These are phyloP conservation scores for Venturia asperata DNA, from an alignment of 2,329 filamentous ascomycete species.

Conservation along the genomic window DNA sequence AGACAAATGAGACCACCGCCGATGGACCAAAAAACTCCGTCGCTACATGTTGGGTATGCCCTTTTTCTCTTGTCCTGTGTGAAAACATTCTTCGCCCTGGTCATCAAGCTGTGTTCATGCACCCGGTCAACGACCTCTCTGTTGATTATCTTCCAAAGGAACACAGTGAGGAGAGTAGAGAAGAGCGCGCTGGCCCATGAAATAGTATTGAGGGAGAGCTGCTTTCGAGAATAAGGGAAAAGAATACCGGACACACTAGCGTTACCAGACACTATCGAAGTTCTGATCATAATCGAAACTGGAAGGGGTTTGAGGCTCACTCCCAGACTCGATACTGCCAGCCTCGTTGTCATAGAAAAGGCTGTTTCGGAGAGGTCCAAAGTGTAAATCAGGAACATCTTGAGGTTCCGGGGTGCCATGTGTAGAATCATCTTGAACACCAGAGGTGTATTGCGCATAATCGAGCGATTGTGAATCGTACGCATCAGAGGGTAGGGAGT, in stretches of 20 bases:
- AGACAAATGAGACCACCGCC: constrained; percentile 1
- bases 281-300: background rate
- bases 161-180: background rate
- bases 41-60: background rate
- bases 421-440: background rate
- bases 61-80: background rate
- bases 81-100: background rate
- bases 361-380: constrained; percentile 8
- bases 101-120: background rate
- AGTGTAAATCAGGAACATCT: constrained; percentile 9
- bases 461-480: constrained; percentile 1
- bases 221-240: background rate
- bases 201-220: background rate
- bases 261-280: background rate
- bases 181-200: background rate
- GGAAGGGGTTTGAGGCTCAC: constrained; percentile 15
- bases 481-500: background rate
- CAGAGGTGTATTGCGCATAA: background rate
- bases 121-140: background rate
- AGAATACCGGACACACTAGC: background rate
- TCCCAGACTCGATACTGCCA: constrained; percentile 3
- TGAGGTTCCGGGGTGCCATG: constrained; percentile 1
- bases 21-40: background rate
- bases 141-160: background rate
- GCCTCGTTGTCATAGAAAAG: constrained; percentile 13